A percentile compares a stretch with the other conserved stretches of the same genome.
Evolutionary conservation across 768 basidiomycete species (phyloP).

Genomic region (Tulasnella sp.): DNA sequence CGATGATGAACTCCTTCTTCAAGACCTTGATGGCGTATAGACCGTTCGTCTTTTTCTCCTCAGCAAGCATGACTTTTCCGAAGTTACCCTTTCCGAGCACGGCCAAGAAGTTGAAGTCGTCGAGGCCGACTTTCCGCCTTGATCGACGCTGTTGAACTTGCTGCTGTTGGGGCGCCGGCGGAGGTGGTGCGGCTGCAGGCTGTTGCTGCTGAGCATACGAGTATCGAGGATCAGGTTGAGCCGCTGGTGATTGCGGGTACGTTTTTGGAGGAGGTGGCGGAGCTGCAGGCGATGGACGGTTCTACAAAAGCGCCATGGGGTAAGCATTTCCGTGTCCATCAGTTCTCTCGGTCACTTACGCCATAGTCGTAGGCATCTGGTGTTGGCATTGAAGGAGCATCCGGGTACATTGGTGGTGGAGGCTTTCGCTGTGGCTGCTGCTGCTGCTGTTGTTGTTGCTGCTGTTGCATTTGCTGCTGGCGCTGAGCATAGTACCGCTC

Average conservation of each 20-base stretch:
- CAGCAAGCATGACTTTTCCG: conserved; percentile 99
- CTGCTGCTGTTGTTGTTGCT: conserved; percentile 33
- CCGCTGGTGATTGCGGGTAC: conserved; percentile 33
- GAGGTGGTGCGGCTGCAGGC: conserved; percentile 33
- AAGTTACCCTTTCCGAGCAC: conserved; percentile 99
- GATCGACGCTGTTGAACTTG: conserved; percentile 35
- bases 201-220: conserved; percentile 22
- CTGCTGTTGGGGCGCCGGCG: conserved; percentile 36
- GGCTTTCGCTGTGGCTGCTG: conserved; percentile 37
- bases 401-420: conserved; percentile 25
- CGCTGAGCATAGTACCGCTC: conserved; percentile 25
- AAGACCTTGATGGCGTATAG: conserved; percentile 99
- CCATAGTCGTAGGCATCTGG: conserved; percentile 22
- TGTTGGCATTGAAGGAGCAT: conserved; percentile 18
- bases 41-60: conserved; percentile 87
- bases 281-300: conserved; percentile 27
- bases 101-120: conserved; percentile 98
- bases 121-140: conserved; percentile 83
- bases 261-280: conserved; percentile 27
- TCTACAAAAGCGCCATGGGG: neutral
- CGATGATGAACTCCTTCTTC: conserved; percentile 99
- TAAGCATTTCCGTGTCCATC: neutral
- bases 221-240: conserved; percentile 33
- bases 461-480: conserved; percentile 20
- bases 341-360: neutral